phyloP scores from a whole-genome alignment of 108 stramenopile species.

The Halocafeteria seosinensis region DNA sequence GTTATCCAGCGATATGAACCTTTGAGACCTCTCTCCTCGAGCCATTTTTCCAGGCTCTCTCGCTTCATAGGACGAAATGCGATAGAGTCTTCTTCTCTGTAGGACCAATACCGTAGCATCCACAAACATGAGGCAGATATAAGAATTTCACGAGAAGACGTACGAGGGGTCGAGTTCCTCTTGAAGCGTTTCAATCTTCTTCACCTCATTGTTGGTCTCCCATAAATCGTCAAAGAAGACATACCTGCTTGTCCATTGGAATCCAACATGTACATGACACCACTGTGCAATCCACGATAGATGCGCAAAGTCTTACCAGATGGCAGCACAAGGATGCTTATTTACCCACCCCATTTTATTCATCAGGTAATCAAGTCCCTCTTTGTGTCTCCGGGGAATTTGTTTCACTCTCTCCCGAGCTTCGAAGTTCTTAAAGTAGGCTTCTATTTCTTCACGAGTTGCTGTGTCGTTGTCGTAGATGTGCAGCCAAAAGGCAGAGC shows the following conservation, averaged over 20 bases:
- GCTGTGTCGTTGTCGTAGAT: not conserved
- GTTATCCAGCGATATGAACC: too few species aligned
- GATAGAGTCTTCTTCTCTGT: not conserved
- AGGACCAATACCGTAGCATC: not conserved
- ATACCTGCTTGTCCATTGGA: too few species aligned
- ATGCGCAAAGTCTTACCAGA: not conserved
- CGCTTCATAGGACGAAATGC: not conserved
- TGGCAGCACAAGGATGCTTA: not conserved
- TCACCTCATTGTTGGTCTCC: not conserved
- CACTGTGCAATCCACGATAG: too few species aligned
- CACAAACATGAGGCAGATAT: not conserved
- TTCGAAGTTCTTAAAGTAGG: not conserved
- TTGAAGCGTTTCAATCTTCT: too few species aligned
- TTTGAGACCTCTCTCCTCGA: not conserved
- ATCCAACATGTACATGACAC: too few species aligned
- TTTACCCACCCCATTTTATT: not conserved
- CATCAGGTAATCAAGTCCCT: not conserved
- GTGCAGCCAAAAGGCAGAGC: not conserved
- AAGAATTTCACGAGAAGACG: too few species aligned
- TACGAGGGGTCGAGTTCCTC: too few species aligned
- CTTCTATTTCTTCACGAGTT: not conserved
- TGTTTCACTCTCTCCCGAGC: not conserved
- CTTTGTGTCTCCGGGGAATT: not conserved
- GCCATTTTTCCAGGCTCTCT: not conserved
- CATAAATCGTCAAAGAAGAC: not conserved